Evolutionary conservation across 2,329 filamentous ascomycete genomes (phyloP), one percentile per base, ranked within the genome.

Genomic region (Albophoma yamanashiensis): DNA sequence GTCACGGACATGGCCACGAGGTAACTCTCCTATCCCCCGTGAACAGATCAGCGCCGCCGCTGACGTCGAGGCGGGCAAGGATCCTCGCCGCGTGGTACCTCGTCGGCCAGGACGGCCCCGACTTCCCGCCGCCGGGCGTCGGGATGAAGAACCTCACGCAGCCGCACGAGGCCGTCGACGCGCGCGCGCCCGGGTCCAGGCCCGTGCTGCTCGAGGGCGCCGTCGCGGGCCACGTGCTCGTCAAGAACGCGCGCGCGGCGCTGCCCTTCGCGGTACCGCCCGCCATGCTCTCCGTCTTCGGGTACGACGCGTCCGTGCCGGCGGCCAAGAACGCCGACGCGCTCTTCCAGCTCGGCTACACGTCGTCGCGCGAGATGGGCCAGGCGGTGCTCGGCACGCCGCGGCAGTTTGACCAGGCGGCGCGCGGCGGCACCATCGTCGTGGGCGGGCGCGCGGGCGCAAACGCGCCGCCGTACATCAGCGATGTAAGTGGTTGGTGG

Each of bases 1-100:
- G 69, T 95, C 1, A 86, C 89, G 59, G 91, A 96, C 71, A 93
- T 93, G 85, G 88, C 83, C 0, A 88, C 86, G 12, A 85, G 91
- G 63, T 71, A 2, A 20, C 3, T 8, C 45, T 6, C 3, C 47
- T 1, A 31, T n/a, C 5, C 20, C 3, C 6, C 4, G 47, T 31
- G 47, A 34, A 27, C 14, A 5, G 4, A n/a, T n/a, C n/a, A n/a
- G n/a, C n/a, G n/a, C n/a, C n/a, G 25, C 34, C 3, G 38, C 34
- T 39, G 14, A 27, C 15, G 34, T 4, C 7, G 31, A 12, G 25
- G 82, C 27, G 27, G 27, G 27, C 27, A 31, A 82, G 86, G 60
- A 88, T 89, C 65, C 72, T 89, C 0, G 81, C 84, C 1, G 76
- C 82, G 0, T 86, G 82, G 79, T 86, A 84, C 62, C 75, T 83